These are phyloP conservation scores for Biscogniauxia marginata DNA, from an alignment of 2,329 filamentous ascomycete genomes.

Conservation along the genomic window DNA sequence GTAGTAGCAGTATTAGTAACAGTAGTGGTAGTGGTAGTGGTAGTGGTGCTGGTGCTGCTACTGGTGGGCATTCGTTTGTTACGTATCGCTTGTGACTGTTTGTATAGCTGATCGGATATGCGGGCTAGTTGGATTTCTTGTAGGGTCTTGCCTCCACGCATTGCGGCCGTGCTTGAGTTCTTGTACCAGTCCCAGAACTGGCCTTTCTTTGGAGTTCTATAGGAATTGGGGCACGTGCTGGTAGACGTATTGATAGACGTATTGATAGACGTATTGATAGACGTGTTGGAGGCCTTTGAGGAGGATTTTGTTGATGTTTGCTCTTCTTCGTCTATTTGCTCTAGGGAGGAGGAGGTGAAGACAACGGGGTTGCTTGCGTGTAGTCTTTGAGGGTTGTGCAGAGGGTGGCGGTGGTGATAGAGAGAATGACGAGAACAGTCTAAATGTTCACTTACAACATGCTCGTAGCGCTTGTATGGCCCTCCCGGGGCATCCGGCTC, in stretches of 20 bases:
- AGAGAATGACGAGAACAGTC: background rate
- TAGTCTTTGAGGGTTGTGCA: background rate
- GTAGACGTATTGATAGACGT: background rate
- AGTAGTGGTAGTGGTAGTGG: background rate
- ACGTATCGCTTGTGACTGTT: background rate
- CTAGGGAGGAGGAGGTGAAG: background rate
- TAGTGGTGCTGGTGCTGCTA: background rate
- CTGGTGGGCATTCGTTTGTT: background rate
- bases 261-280: background rate
- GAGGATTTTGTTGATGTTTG: background rate
- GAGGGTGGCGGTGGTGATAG: background rate
- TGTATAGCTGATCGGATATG: background rate
- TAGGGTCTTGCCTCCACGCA: background rate
- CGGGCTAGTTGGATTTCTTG: background rate
- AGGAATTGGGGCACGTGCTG: background rate
- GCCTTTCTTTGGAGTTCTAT: background rate
- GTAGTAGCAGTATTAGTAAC: background rate
- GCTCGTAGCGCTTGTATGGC: conserved; percentile 75
- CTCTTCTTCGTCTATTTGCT: background rate
- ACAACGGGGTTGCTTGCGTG: background rate
- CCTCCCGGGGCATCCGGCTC: conserved; percentile 66
- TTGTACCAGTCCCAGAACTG: background rate
- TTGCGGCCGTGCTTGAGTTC: background rate
- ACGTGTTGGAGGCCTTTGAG: background rate
- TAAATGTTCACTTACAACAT: conserved; percentile 59